Base-by-base conservation (phyloP, 305 asterid genomes). In the Plantago lanceolata region DNA sequence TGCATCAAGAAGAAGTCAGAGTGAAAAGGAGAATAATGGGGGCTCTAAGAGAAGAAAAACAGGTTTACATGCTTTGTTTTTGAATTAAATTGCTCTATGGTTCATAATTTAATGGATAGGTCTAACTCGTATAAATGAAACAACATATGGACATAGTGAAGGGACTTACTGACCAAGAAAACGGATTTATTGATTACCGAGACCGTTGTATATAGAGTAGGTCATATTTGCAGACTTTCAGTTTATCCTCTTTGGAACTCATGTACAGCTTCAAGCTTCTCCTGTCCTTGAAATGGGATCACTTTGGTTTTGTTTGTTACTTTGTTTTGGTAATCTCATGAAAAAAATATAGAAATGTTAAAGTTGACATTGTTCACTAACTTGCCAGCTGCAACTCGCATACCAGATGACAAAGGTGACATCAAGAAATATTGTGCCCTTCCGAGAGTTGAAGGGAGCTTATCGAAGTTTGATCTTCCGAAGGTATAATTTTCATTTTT, bases 31-130 rank as follows among this genome's bases (percentile, higher is more conserved):
- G 60, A 74, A 61, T 49, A 79, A 74, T 74, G 95, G 76, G 65
- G 70, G 82, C 82, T 80, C 49, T 75, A 87, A 91, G 76, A 86
- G 85, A 77, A 88, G 98, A 71, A 91, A 88, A 83, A 70, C 71
- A 77, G 95, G 96, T 75, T 28, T 17, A 47, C 24, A 18, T 63
- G 16, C 29, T 8, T 55, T 59, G 5, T 57, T 35, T 21, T 3
- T 51, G 8, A 15, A 16, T 58, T 31, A 11, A 17, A 16, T 40
- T 26, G 15, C 55, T 56, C 26, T 20, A 52, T 6, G 18, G 44
- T 51, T 50, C n/a, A 59, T 14, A 37, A 31, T 59, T 54, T 54
- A 19, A 44, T 61, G 31, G 33, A 16, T 31, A 53, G 37, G 24
- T 61, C 13, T 56, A 5, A 19, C 31, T 43, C 19, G 19, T 29